Percentiles rank a stretch among this genome's conserved stretches.
Conservation (phyloP, 2,329 filamentous ascomycete species). For the Aspergillus ruber region DNA sequence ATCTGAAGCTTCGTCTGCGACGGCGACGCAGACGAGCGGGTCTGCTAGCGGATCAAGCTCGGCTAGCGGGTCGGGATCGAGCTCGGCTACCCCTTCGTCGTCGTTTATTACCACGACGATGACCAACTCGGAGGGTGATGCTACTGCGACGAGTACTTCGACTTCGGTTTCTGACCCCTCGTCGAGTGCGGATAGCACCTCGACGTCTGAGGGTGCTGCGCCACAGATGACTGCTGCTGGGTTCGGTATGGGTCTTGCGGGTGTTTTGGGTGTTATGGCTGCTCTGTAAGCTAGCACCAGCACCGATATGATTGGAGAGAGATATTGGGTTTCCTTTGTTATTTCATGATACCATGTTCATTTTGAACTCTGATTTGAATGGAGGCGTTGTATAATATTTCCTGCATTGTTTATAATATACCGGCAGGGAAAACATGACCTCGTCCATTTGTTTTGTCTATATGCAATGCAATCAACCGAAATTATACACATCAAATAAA, state of each 20-base stretch:
- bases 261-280: conserved; percentile 24
- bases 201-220: conserved; percentile 5
- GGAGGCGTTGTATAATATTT: not conserved
- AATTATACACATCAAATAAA: not conserved
- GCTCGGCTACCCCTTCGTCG: not conserved
- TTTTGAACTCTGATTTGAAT: not conserved
- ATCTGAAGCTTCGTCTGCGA: not conserved
- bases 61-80: not conserved
- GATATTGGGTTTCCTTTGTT: not conserved
- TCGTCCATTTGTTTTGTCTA: not conserved
- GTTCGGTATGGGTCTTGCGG: conserved; percentile 17
- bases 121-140: conserved; percentile 14
- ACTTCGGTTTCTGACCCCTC: not conserved
- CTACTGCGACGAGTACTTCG: conserved; percentile 5
- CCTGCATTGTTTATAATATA: conserved; percentile 4
- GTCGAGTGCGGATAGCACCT: not conserved
- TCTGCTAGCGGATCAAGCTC: not conserved
- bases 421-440: not conserved
- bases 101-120: conserved; percentile 8
- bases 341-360: not conserved
- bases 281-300: conserved; percentile 15
- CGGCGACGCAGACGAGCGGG: not conserved
- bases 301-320: not conserved
- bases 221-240: conserved; percentile 14
- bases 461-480: not conserved